phyloP scores from a whole-genome alignment of 441 rosid genomes.

The Adansonia madagascariensis region DNA sequence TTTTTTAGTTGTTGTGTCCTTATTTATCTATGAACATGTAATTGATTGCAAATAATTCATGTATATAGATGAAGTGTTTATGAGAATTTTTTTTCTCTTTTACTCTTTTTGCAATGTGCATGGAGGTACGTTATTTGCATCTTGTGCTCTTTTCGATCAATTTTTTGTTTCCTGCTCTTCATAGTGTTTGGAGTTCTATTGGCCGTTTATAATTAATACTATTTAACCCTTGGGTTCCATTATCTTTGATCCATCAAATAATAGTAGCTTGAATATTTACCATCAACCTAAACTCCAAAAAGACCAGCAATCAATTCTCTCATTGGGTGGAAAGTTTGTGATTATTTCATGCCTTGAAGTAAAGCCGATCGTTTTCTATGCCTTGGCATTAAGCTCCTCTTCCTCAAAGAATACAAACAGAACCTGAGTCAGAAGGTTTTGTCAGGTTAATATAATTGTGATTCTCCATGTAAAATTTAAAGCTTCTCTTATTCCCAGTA shows the following conservation, averaged over 20 bases:
- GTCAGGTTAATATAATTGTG: not conserved
- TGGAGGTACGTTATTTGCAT: conserved; percentile 11
- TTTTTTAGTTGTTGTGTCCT: not conserved
- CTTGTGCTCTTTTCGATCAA: not conserved
- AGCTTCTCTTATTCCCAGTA: not conserved
- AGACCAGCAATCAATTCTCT: not conserved
- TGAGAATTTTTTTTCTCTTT: not conserved
- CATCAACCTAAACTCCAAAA: not conserved
- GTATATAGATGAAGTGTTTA: not conserved
- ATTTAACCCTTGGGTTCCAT: not conserved
- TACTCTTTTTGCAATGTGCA: not conserved
- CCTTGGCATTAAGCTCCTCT: not conserved
- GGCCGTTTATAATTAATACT: not conserved
- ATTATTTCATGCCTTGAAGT: not conserved
- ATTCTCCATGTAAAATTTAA: not conserved
- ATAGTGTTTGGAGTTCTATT: not conserved
- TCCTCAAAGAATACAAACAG: not conserved
- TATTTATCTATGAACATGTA: not conserved
- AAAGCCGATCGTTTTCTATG: not conserved
- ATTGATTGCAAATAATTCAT: not conserved
- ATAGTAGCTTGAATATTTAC: not conserved
- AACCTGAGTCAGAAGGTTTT: not conserved
- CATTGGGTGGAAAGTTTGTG: not conserved
- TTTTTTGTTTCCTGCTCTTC: not conserved
- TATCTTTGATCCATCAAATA: not conserved